A percentile compares a stretch with the other conserved stretches of the same genome.
Conservation (phyloP, 2,329 filamentous ascomycete genomes). For the Karstenula rhodostoma region DNA sequence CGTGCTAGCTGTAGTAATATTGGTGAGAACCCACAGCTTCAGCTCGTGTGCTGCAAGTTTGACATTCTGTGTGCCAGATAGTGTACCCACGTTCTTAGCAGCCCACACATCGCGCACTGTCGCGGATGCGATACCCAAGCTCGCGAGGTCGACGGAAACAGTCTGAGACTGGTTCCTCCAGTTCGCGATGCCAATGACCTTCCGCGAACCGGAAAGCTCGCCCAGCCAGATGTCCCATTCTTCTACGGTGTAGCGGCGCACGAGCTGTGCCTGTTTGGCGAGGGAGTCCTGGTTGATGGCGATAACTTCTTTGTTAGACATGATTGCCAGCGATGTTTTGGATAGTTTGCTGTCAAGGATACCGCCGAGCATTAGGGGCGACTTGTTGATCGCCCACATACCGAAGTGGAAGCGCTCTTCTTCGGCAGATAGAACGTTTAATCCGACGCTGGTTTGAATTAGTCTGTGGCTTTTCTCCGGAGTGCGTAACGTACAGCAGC, state of each 20-base stretch:
- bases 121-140: slow-evolving; percentile 45
- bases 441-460: slow-evolving; percentile 39
- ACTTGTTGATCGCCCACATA: slow-evolving; percentile 58
- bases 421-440: slow-evolving; percentile 44
- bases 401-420: slow-evolving; percentile 57
- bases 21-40: slow-evolving; percentile 47
- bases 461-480: not conserved
- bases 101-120: slow-evolving; percentile 49
- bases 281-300: slow-evolving; percentile 66
- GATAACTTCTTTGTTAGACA: slow-evolving; percentile 63
- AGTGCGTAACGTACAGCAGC: slow-evolving; percentile 41
- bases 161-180: slow-evolving; percentile 45
- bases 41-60: slow-evolving; percentile 35
- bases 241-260: slow-evolving; percentile 51
- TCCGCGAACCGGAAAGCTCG: slow-evolving; percentile 44
- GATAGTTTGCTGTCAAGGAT: slow-evolving; percentile 39
- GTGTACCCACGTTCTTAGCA: slow-evolving; percentile 29
- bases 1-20: slow-evolving; percentile 29
- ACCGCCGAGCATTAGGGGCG: slow-evolving; percentile 55
- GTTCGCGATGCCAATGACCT: slow-evolving; percentile 50
- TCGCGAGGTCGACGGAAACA: slow-evolving; percentile 41
- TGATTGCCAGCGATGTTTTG: slow-evolving; percentile 32
- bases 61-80: slow-evolving; percentile 26
- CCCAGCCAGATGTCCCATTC: slow-evolving; percentile 51
- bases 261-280: slow-evolving; percentile 60